These are phyloP conservation scores for Elsinoe ampelina DNA, from an alignment of 2,329 filamentous ascomycete genomes.

Conservation along the genomic window DNA sequence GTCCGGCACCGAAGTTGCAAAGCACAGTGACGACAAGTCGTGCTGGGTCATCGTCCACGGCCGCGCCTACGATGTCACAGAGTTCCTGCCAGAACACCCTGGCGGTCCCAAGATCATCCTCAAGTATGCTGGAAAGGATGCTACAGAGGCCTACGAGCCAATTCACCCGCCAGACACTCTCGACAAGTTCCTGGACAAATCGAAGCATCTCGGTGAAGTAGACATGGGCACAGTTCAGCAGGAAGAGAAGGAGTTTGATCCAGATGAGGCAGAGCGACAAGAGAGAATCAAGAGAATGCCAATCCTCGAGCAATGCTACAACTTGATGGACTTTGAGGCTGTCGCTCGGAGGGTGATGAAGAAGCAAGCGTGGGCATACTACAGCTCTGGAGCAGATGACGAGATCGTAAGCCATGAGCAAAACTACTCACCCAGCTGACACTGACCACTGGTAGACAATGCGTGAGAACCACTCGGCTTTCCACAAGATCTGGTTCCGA, in stretches of 20 bases:
- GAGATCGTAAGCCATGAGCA: conserved; percentile 55
- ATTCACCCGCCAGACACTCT: conserved; percentile 85
- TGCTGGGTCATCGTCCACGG: conserved; percentile 91
- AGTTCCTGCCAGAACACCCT: conserved; percentile 83
- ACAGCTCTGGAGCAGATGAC: conserved; percentile 85
- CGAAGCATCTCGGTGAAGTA: conserved; percentile 81
- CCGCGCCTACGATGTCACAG: conserved; percentile 74
- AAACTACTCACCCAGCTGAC: not conserved
- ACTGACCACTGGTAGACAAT: conserved; percentile 54
- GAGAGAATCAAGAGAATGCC: conserved; percentile 63
- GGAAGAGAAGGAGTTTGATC: conserved; percentile 57
- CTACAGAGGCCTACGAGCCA: conserved; percentile 82
- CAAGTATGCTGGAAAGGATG: conserved; percentile 93
- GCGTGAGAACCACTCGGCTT: conserved; percentile 90
- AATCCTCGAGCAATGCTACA: conserved; percentile 77
- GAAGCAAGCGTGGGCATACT: conserved; percentile 95
- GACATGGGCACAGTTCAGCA: conserved; percentile 72
- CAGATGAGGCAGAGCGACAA: conserved; percentile 64
- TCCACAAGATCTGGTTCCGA: conserved; percentile 96
- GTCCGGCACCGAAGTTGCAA: conserved; percentile 48
- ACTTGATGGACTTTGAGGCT: conserved; percentile 89
- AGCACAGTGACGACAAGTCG: conserved; percentile 73
- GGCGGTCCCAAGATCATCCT: conserved; percentile 88
- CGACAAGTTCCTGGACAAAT: conserved; percentile 67
- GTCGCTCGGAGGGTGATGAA: conserved; percentile 89